Base-by-base conservation (phyloP, 441 rosid species). In the Viola pubescens region DNA sequence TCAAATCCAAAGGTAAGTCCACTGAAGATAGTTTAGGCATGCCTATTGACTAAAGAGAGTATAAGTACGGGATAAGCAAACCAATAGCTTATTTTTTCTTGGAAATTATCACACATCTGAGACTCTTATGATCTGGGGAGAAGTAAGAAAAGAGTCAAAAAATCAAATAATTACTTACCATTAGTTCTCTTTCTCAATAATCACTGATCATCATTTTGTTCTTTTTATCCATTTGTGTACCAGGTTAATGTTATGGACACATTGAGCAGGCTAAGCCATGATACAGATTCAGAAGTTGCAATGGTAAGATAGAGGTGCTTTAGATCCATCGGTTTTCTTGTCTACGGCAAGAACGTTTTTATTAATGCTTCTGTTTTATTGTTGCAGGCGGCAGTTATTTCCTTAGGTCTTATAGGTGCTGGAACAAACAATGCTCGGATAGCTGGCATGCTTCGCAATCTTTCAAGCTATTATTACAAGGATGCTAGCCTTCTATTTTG, bases 231-330 rank as follows among this genome's bases (percentile, higher is more conserved):
- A 48, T 40, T 13, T 5, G 9, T 65, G 42, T 52, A 56, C 44
- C 77, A 92, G 98, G 95, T 89, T 59, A 89, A 79, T 81, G 96
- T 94, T 12, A 87, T 89, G 90, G 97, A 94, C 74, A 89, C 95
- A 10, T 71, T 94, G 72, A 89, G 97, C 77, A 82, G 98, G 69
- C 89, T 94, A 26, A 94, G 95, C 83, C 97, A 88, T 73, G 98
- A 94, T 70, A 66, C 98, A 39, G 96, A 94, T 73, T 81, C 96
- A 26, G 96, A 89, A 82, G 98, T 94, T 68, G 92, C 95, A 51
- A 87, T 86, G 95, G 98, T 89, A 64, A 78, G 80, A 60, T 66
- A 26, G 48, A 46, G 26, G 26, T 19, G 26, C 26, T 19, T 19
- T 19, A 19, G 26, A 19, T 19, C 26, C 26, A 19, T 19, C 1